Evolutionary conservation across 176 grass and related monocot genomes (phyloP).

Genomic region (Pontederia paniculata): DNA sequence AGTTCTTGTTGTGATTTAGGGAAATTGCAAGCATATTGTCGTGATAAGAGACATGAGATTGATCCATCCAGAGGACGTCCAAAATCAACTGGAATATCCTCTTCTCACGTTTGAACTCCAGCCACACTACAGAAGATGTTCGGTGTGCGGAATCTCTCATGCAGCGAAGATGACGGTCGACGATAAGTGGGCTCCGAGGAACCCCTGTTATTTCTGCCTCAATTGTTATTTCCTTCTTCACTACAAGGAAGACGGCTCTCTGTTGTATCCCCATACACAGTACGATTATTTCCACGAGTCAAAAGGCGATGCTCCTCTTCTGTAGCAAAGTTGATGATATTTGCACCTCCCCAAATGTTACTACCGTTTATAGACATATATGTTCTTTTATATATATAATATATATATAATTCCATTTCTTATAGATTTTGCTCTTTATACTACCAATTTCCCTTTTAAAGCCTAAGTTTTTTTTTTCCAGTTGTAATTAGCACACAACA

Average conservation of each 20-base stretch:
- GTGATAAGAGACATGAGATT: conserved; percentile 83
- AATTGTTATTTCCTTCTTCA: conserved; percentile 95
- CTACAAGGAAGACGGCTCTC: conserved; percentile 70
- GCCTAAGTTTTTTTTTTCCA: too few species aligned
- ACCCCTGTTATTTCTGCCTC: conserved; percentile 92
- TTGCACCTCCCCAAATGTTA: too few species aligned
- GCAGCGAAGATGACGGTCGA: conserved; percentile 79
- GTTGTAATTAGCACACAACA: too few species aligned
- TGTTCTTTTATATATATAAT: too few species aligned
- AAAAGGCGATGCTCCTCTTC: too few species aligned
- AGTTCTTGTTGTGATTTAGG: conserved; percentile 30
- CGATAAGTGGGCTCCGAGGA: conserved; percentile 71
- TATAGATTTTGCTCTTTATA: too few species aligned
- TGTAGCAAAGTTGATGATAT: too few species aligned
- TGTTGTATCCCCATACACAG: conserved; percentile 54
- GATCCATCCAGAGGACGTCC: conserved; percentile 62
- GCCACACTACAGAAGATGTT: conserved; percentile 62
- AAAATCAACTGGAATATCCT: conserved; percentile 63
- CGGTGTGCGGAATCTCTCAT: conserved; percentile 65
- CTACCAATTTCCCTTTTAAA: too few species aligned
- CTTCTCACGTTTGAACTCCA: conserved; percentile 60
- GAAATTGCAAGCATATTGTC: conserved; percentile 71
- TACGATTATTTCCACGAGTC: conserved; percentile 71
- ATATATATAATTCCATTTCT: too few species aligned
- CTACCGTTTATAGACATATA: too few species aligned